Conservation (phyloP, 148 eudicot genomes). For the Rhododendron vialii region DNA sequence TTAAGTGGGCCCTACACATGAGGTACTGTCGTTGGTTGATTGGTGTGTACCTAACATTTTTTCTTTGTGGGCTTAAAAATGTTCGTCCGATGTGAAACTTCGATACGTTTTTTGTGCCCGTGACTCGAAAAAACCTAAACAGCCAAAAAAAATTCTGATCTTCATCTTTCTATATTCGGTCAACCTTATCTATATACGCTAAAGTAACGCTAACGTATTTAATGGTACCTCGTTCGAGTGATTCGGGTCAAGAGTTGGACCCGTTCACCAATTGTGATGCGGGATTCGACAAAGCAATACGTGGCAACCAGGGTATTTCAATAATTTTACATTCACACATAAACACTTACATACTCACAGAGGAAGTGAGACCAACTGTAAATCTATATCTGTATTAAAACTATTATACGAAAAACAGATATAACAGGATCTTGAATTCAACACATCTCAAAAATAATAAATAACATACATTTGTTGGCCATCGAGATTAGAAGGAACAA, state of each 20-base stretch:
- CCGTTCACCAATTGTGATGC: neutral
- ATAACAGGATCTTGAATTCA: too few species aligned
- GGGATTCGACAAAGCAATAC: slow-evolving; percentile 5
- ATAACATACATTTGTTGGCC: too few species aligned
- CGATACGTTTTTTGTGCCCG: neutral
- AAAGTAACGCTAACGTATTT: neutral
- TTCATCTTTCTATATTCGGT: neutral
- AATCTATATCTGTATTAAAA: too few species aligned
- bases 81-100: neutral
- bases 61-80: neutral
- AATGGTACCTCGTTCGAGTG: too few species aligned
- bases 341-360: too few species aligned
- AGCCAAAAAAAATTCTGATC: neutral
- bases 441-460: too few species aligned
- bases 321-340: too few species aligned
- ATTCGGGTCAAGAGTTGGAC: neutral
- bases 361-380: too few species aligned
- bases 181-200: neutral
- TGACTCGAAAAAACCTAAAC: neutral
- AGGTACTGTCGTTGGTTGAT: too few species aligned
- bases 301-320: neutral
- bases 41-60: neutral
- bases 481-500: too few species aligned
- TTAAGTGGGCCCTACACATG: too few species aligned
- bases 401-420: too few species aligned